Evolutionary conservation across 257 asterid genomes (phyloP).

Genomic region (Lycium barbarum): DNA sequence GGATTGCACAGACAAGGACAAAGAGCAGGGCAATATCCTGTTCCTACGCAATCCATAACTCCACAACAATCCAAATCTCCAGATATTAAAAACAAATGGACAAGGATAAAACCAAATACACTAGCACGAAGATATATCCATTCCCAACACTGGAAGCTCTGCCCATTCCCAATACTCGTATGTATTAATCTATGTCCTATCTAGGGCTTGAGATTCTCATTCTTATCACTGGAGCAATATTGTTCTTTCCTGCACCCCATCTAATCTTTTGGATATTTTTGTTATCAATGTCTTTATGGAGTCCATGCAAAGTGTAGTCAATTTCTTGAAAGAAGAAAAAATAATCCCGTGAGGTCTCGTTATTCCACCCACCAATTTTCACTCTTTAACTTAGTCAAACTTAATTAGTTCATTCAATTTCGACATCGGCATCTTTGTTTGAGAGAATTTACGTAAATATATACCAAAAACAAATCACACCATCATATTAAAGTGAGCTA

Average conservation of each 20-base stretch:
- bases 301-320: too few relatives aligned
- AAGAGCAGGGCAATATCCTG: not conserved
- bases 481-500: too few relatives aligned
- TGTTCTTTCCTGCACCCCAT: not conserved
- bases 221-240: not conserved
- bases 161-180: slow-evolving; percentile 18
- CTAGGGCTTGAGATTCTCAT: not conserved
- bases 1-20: not conserved
- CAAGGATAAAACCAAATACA: not conserved
- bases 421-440: too few relatives aligned
- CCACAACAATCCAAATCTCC: not conserved
- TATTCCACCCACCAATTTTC: not conserved
- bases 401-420: too few relatives aligned
- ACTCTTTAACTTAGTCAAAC: too few relatives aligned
- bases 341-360: not conserved
- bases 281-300: too few relatives aligned
- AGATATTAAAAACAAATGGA: not conserved
- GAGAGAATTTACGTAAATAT: too few relatives aligned
- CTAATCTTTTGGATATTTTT: not conserved
- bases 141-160: not conserved
- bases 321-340: not conserved
- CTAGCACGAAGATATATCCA: not conserved
- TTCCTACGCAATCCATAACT: not conserved
- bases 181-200: not conserved
- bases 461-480: too few relatives aligned